These are phyloP conservation scores for Nitzschia sp. DNA, from an alignment of 108 stramenopile genomes.

Conservation along the genomic window DNA sequence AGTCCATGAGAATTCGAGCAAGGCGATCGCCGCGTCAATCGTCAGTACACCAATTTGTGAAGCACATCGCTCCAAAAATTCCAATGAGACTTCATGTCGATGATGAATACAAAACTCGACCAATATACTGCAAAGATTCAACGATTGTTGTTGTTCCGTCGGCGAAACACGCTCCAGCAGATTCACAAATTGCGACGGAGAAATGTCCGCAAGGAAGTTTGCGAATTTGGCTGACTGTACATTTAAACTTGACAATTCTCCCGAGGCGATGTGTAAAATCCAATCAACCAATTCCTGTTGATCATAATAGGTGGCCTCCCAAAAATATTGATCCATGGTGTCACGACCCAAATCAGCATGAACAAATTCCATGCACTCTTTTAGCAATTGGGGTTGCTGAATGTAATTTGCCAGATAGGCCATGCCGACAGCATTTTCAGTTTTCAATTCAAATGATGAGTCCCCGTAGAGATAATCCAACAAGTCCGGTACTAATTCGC, in stretches of 20 bases:
- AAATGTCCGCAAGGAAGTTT: background rate
- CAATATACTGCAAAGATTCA: background rate
- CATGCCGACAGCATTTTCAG: constrained; percentile 27
- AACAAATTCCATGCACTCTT: constrained; percentile 15
- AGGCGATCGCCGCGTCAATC: background rate
- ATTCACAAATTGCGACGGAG: background rate
- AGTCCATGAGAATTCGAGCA: constrained; percentile 1
- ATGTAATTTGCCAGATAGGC: constrained; percentile 24
- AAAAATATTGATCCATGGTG: constrained; percentile 10
- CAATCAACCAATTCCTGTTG: constrained; percentile 20
- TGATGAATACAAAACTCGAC: constrained; percentile 6
- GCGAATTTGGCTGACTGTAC: background rate
- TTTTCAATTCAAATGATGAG: constrained; percentile 14
- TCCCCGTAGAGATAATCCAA: constrained; percentile 26
- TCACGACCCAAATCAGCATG: constrained; percentile 14
- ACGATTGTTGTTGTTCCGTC: background rate
- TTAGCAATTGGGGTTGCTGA: constrained; percentile 7
- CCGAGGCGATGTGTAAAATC: constrained; percentile 7
- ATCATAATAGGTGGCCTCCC: constrained; percentile 34
- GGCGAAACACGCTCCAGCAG: background rate
- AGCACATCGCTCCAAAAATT: background rate
- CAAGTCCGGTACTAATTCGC: constrained; percentile 20
- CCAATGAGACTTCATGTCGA: background rate
- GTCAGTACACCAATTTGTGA: background rate
- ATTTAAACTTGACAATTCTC: background rate